phyloP scores from a whole-genome alignment of 2,329 filamentous ascomycete genomes.

The Leptographium galeiforme region DNA sequence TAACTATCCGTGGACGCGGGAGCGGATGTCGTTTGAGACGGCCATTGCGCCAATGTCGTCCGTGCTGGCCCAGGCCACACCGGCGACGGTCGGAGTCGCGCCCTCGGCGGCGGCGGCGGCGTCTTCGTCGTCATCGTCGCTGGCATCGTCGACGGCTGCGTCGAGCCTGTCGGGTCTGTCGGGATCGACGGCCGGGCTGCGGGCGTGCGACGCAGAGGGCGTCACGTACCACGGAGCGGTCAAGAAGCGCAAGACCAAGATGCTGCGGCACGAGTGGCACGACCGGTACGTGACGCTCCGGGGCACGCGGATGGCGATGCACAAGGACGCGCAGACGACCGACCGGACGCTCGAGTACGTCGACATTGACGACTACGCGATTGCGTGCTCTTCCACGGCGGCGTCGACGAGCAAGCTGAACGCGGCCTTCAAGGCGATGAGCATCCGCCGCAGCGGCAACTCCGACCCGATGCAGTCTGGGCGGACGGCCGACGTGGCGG shows the following conservation, averaged over 20 bases:
- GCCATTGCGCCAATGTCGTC: conserved; percentile 22
- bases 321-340: conserved; percentile 43
- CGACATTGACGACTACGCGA: conserved; percentile 79
- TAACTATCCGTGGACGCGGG: conserved; percentile 42
- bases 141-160: conserved; percentile 11
- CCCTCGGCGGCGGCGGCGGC: conserved; percentile 9
- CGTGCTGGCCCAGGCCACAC: not conserved
- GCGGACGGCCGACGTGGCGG: conserved; percentile 40
- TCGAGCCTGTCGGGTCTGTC: conserved; percentile 5
- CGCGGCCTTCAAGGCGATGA: conserved; percentile 73
- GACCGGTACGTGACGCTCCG: conserved; percentile 82
- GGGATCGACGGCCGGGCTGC: conserved; percentile 13
- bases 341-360: conserved; percentile 60
- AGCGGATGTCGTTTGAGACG: conserved; percentile 31
- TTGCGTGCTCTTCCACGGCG: conserved; percentile 66
- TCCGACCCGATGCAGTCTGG: conserved; percentile 25
- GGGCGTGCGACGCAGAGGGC: conserved; percentile 19
- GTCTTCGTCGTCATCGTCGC: conserved; percentile 7
- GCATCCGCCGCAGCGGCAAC: conserved; percentile 40
- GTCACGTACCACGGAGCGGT: conserved; percentile 73
- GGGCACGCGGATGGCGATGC: conserved; percentile 62
- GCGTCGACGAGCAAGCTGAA: conserved; percentile 69
- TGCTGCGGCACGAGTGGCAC: conserved; percentile 88
- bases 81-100: not conserved
- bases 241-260: conserved; percentile 82